phyloP scores from a whole-genome alignment of 2,329 filamentous ascomycete species.

The Microcera coccophila region DNA sequence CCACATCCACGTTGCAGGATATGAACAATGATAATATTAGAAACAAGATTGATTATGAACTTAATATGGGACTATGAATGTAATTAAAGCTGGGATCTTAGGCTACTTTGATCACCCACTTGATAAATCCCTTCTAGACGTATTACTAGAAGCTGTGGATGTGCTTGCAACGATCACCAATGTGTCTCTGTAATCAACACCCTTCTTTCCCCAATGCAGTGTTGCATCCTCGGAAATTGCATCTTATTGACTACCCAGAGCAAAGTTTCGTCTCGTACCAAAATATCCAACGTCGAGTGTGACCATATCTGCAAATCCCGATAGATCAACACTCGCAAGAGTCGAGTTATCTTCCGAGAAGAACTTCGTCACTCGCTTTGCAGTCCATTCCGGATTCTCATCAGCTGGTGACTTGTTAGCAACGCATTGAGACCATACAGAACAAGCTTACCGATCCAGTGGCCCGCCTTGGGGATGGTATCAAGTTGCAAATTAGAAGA shows the following conservation, averaged over 20 bases:
- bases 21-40: too few species aligned
- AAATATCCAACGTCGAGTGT: conserved; percentile 19
- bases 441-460: conserved; percentile 25
- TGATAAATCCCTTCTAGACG: too few species aligned
- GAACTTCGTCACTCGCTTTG: conserved; percentile 15
- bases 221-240: too few species aligned
- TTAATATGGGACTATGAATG: too few species aligned
- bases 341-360: conserved; percentile 10
- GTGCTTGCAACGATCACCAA: too few species aligned
- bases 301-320: conserved; percentile 15
- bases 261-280: conserved; percentile 12
- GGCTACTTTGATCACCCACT: too few species aligned
- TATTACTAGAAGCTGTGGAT: too few species aligned
- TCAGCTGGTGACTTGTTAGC: conserved; percentile 14
- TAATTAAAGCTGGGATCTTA: too few species aligned
- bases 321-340: conserved; percentile 9
- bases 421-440: accelerated
- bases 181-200: too few species aligned
- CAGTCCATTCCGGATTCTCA: conserved; percentile 24
- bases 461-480: conserved; percentile 24
- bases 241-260: neutral
- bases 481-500: conserved; percentile 19
- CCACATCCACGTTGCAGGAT: too few species aligned
- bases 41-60: too few species aligned
- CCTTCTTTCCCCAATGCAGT: too few species aligned